Percentiles rank a stretch among this genome's conserved stretches.
phyloP scores from a whole-genome alignment of 2,329 filamentous ascomycete genomes.

The Chrysoporthe cubensis region DNA sequence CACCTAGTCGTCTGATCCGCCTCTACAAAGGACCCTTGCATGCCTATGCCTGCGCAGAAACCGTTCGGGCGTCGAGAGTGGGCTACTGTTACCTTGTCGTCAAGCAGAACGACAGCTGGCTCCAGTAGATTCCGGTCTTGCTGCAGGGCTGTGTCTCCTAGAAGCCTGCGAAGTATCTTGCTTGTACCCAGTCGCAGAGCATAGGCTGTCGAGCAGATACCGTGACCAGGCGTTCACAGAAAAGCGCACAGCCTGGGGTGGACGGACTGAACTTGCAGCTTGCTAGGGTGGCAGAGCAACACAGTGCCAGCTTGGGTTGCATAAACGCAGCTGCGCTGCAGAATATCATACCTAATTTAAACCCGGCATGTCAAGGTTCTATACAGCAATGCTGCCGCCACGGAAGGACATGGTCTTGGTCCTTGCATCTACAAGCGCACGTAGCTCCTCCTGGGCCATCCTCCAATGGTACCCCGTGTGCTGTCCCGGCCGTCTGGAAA shows the following conservation, averaged over 20 bases:
- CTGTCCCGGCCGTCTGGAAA: constrained; percentile 17
- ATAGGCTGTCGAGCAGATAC: not conserved
- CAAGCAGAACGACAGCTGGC: not conserved
- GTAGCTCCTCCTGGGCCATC: constrained; percentile 10
- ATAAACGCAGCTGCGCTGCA: constrained; percentile 19
- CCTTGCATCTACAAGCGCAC: constrained; percentile 9
- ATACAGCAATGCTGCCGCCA: constrained; percentile 9
- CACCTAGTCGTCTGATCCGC: constrained; percentile 1
- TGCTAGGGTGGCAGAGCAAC: constrained; percentile 12
- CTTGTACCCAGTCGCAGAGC: not conserved
- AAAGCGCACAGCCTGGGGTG: not conserved
- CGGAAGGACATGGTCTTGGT: constrained; percentile 12
- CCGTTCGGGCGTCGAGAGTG: not conserved
- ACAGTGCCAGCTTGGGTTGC: constrained; percentile 17
- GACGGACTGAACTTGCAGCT: not conserved
- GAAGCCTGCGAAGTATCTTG: constrained; percentile 15
- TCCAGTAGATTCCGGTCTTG: not conserved
- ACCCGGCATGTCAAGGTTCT: constrained; percentile 8
- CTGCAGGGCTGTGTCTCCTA: constrained; percentile 5
- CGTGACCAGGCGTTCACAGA: not conserved
- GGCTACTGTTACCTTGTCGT: not conserved
- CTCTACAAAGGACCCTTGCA: not conserved
- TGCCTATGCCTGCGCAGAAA: not conserved
- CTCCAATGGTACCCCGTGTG: constrained; percentile 19
- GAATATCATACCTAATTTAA: constrained; percentile 7